These are phyloP conservation scores for Amaranthus palmeri DNA, from an alignment of 148 eudicot species.

Conservation along the genomic window DNA sequence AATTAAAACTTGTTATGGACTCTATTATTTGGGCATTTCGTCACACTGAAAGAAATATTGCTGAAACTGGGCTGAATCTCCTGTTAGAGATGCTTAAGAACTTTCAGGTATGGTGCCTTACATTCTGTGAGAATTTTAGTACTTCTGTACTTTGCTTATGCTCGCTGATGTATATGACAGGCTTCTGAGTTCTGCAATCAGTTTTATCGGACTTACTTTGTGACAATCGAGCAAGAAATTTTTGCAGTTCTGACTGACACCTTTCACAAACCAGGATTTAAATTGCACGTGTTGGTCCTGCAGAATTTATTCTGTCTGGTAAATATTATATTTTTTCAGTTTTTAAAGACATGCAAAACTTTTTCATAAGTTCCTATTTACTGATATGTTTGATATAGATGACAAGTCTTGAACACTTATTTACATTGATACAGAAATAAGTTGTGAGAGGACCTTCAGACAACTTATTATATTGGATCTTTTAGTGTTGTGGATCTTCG, in stretches of 20 bases:
- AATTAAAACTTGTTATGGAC: conserved; percentile 96
- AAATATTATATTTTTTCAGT: background rate
- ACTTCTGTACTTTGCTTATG: conserved; percentile 7
- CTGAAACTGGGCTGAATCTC: conserved; percentile 95
- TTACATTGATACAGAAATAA: no score
- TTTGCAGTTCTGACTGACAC: conserved; percentile 97
- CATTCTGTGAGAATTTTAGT: background rate
- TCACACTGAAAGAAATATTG: conserved; percentile 95
- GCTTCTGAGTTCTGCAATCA: conserved; percentile 78
- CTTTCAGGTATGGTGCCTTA: conserved; percentile 62
- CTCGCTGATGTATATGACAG: conserved; percentile 36
- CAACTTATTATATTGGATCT: no score
- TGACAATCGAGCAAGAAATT: conserved; percentile 92
- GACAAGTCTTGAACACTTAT: no score
- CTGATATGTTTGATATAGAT: no score
- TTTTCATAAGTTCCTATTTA: no score
- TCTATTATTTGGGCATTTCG: conserved; percentile 99
- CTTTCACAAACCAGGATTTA: conserved; percentile 98
- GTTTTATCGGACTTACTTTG: conserved; percentile 75
- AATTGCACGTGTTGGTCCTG: conserved; percentile 84
- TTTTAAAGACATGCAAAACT: no score
- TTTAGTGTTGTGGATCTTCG: no score
- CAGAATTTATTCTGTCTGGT: conserved; percentile 90
- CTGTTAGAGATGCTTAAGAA: conserved; percentile 90
- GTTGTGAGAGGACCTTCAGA: no score